phyloP scores from a whole-genome alignment of 495 filamentous ascomycete genomes.

The Bryoglossum gracile region DNA sequence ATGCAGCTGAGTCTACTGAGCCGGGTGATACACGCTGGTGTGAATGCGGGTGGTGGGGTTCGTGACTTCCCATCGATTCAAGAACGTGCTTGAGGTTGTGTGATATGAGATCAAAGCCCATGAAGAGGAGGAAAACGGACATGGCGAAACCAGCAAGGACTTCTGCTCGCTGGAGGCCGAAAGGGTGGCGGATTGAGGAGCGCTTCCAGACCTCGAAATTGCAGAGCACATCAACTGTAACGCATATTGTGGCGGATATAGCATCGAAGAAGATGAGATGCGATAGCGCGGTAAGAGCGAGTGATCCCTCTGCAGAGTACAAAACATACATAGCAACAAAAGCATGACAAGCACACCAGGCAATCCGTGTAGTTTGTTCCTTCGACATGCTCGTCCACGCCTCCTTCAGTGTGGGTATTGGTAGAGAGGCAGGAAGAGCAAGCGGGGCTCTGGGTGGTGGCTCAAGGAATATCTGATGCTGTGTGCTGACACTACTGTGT shows the following conservation, averaged over 20 bases:
- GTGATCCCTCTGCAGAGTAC: slow-evolving; percentile 75
- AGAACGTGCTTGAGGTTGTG: slow-evolving; percentile 88
- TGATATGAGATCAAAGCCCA: slow-evolving; percentile 89
- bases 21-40: slow-evolving; percentile 66
- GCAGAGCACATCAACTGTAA: slow-evolving; percentile 80
- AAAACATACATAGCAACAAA: slow-evolving; percentile 74
- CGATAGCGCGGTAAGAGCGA: slow-evolving; percentile 86
- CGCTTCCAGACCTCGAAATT: slow-evolving; percentile 98
- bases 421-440: slow-evolving; percentile 84
- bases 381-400: slow-evolving; percentile 77
- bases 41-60: slow-evolving; percentile 61
- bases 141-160: slow-evolving; percentile 96
- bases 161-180: slow-evolving; percentile 85
- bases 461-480: slow-evolving; percentile 92
- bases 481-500: slow-evolving; percentile 80
- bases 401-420: slow-evolving; percentile 85
- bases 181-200: slow-evolving; percentile 86
- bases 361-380: slow-evolving; percentile 72
- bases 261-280: slow-evolving; percentile 94
- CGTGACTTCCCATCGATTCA: slow-evolving; percentile 44
- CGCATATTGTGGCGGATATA: slow-evolving; percentile 85
- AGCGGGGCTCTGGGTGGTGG: slow-evolving; percentile 84
- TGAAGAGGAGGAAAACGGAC: slow-evolving; percentile 90
- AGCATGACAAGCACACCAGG: slow-evolving; percentile 88
- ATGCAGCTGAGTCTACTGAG: slow-evolving; percentile 70